A percentile compares a stretch with the other conserved stretches of the same genome.
These are phyloP conservation scores for Colletotrichum lupini DNA, from an alignment of 2,329 filamentous ascomycete genomes.

Conservation along the genomic window DNA sequence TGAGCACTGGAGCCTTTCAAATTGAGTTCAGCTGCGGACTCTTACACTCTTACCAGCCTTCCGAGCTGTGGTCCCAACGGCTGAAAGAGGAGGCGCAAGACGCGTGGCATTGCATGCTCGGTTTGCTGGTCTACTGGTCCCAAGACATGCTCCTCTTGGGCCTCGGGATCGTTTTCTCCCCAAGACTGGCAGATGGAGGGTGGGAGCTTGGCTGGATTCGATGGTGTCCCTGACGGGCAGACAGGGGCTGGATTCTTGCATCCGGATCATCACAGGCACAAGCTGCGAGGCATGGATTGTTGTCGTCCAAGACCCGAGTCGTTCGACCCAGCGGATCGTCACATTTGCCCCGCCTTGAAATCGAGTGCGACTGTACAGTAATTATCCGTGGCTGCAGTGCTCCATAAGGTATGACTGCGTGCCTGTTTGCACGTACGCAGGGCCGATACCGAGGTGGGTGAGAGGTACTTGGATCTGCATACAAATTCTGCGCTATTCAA, in stretches of 20 bases:
- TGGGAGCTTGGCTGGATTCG: slow-evolving; percentile 8
- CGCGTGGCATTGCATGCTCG: slow-evolving; percentile 27
- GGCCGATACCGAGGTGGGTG: background rate
- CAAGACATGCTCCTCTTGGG: background rate
- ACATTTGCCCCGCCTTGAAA: slow-evolving; percentile 26
- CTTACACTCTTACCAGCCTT: background rate
- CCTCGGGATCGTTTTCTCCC: slow-evolving; percentile 2
- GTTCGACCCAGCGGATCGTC: slow-evolving; percentile 25
- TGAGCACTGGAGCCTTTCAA: background rate
- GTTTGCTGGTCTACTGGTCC: background rate
- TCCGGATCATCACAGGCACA: slow-evolving; percentile 17
- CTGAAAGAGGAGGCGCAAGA: slow-evolving; percentile 11
- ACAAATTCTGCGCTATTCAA: background rate
- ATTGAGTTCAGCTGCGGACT: background rate
- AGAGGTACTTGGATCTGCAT: background rate
- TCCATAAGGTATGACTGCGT: background rate
- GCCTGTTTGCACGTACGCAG: background rate
- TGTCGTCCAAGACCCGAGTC: background rate
- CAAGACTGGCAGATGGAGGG: background rate
- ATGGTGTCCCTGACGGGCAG: slow-evolving; percentile 8
- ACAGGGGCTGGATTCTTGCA: slow-evolving; percentile 20
- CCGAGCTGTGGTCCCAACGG: background rate
- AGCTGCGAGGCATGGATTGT: background rate
- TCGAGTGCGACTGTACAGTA: background rate
- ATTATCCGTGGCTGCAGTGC: too few relatives aligned